These are phyloP conservation scores for Ophiostoma sp. DNA, from an alignment of 2,329 filamentous ascomycete genomes.

Conservation along the genomic window DNA sequence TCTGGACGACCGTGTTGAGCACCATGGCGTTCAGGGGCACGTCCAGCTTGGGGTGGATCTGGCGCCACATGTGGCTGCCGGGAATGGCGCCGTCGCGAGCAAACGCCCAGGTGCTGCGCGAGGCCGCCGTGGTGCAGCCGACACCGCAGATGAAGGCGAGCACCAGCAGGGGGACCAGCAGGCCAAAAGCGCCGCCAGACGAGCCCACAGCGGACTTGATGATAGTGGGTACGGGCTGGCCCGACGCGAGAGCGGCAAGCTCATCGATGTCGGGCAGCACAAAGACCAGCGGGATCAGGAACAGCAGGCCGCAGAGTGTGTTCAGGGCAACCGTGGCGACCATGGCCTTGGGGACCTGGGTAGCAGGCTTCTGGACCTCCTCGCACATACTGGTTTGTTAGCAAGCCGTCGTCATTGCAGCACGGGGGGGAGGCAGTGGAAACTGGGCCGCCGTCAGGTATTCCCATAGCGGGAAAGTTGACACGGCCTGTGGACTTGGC, in stretches of 20 bases:
- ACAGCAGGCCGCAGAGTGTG: constrained; percentile 8
- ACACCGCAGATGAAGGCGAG: constrained; percentile 15
- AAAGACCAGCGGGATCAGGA: constrained; percentile 14
- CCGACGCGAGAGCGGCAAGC: background rate
- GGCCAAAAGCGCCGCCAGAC: constrained; percentile 1
- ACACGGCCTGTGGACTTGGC: background rate
- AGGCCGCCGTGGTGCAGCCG: constrained; percentile 9
- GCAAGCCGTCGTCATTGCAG: too few species aligned
- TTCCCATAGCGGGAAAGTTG: background rate
- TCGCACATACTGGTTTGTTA: constrained; percentile 11
- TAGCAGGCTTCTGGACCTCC: constrained; percentile 16
- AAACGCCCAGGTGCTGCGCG: constrained; percentile 16
- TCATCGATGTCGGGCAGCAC: constrained; percentile 12
- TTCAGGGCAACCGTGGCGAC: constrained; percentile 11
- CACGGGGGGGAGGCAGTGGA: background rate
- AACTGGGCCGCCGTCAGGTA: background rate
- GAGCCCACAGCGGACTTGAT: constrained; percentile 14
- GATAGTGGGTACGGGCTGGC: constrained; percentile 12
- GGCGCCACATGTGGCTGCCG: constrained; percentile 13
- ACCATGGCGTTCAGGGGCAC: constrained; percentile 14
- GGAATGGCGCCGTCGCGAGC: constrained; percentile 9
- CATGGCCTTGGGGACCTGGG: constrained; percentile 17
- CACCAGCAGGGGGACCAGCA: constrained; percentile 10
- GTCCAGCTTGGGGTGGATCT: constrained; percentile 13
- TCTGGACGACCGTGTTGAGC: constrained; percentile 10